A percentile compares a stretch with the other conserved stretches of the same genome.
Conservation (phyloP, 2,329 filamentous ascomycete species). For the Penicillium oxalicum region DNA sequence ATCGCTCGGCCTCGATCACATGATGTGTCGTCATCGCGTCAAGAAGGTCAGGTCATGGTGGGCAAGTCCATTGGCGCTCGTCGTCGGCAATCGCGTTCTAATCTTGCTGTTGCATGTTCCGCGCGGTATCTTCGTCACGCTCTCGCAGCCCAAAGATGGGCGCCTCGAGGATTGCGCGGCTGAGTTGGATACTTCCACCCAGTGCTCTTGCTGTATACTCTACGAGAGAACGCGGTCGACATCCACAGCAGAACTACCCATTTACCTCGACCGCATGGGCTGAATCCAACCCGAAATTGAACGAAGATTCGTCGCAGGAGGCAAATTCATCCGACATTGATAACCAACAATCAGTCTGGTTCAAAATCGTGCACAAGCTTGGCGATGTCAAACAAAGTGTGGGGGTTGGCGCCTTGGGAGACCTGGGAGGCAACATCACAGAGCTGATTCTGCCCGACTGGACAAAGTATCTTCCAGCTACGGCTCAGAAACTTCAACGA, state of each 20-base stretch:
- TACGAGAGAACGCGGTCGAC: slow-evolving; percentile 23
- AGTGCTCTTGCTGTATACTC: slow-evolving; percentile 28
- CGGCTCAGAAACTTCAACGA: slow-evolving; percentile 73
- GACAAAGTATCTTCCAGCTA: slow-evolving; percentile 69
- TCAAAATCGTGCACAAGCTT: slow-evolving; percentile 47
- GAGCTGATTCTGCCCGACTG: slow-evolving; percentile 74
- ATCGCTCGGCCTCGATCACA: not conserved
- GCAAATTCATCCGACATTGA: slow-evolving; percentile 11
- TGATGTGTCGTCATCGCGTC: slow-evolving; percentile 25
- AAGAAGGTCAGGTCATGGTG: not conserved
- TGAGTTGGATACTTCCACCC: slow-evolving; percentile 34
- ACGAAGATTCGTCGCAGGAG: slow-evolving; percentile 1
- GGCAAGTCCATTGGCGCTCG: not conserved
- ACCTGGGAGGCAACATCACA: slow-evolving; percentile 52
- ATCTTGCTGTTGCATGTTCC: slow-evolving; percentile 19
- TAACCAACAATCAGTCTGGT: slow-evolving; percentile 38
- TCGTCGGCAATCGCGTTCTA: slow-evolving; percentile 15
- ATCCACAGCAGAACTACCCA: slow-evolving; percentile 15
- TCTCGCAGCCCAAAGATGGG: slow-evolving; percentile 29
- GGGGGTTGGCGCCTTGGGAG: slow-evolving; percentile 38
- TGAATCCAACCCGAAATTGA: slow-evolving; percentile 11
- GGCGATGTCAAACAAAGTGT: slow-evolving; percentile 37
- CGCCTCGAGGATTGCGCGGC: slow-evolving; percentile 26
- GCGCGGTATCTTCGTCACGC: slow-evolving; percentile 9
- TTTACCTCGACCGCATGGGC: slow-evolving; percentile 18